A percentile compares a stretch with the other conserved stretches of the same genome.
phyloP scores from a whole-genome alignment of 495 filamentous ascomycete species.

The Hyaloscypha finlandica region DNA sequence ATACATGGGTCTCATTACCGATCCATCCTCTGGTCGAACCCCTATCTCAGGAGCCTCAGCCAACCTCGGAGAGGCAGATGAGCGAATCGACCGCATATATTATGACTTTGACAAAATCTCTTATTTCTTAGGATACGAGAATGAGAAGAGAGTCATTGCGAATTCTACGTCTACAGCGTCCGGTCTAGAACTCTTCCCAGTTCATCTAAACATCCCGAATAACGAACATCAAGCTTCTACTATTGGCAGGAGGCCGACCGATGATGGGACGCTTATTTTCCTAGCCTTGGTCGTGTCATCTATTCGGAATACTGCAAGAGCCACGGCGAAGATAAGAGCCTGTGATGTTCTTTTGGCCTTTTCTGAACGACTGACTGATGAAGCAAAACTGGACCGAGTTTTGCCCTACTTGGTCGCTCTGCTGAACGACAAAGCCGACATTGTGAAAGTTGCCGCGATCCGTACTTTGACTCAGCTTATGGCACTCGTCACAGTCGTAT shows the following conservation, averaged over 20 bases:
- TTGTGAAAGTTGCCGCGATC: constrained; percentile 82
- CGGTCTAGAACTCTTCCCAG: constrained; percentile 62
- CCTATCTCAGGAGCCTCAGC: constrained; percentile 61
- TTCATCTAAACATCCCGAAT: constrained; percentile 86
- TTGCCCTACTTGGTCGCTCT: constrained; percentile 85
- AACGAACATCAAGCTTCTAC: constrained; percentile 63
- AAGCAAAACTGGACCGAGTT: constrained; percentile 93
- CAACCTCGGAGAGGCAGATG: constrained; percentile 81
- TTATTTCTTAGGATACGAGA: constrained; percentile 79
- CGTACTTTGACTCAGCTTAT: constrained; percentile 85
- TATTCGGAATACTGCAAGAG: constrained; percentile 82
- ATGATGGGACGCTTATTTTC: constrained; percentile 94
- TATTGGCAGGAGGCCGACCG: constrained; percentile 45
- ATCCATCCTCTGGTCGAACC: constrained; percentile 78
- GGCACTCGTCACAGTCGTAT: constrained; percentile 82
- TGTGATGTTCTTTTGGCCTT: constrained; percentile 94
- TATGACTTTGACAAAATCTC: constrained; percentile 97
- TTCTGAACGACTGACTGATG: constrained; percentile 87
- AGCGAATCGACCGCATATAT: constrained; percentile 89
- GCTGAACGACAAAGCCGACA: constrained; percentile 76
- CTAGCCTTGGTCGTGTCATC: constrained; percentile 85
- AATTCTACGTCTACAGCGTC: constrained; percentile 29
- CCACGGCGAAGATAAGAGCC: constrained; percentile 83
- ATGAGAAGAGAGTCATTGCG: constrained; percentile 38
- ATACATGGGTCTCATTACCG: constrained; percentile 95